These are phyloP conservation scores for Alternaria longipes DNA, from an alignment of 2,329 filamentous ascomycete genomes.

Conservation along the genomic window DNA sequence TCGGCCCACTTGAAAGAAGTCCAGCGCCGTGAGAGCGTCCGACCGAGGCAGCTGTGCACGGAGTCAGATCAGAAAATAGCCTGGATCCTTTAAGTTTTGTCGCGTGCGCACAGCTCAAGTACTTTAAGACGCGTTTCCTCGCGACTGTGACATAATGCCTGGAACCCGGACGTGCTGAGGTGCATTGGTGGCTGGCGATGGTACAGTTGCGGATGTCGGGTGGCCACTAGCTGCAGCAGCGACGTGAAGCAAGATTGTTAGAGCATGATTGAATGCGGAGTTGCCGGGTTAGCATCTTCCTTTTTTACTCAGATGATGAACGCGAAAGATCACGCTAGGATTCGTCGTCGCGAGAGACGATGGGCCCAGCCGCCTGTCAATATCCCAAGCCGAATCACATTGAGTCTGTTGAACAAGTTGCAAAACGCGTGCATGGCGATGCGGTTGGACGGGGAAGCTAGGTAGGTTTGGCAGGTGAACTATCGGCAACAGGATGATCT, in stretches of 20 bases:
- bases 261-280: slow-evolving; percentile 26
- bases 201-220: slow-evolving; percentile 40
- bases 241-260: slow-evolving; percentile 19
- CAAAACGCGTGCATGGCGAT: slow-evolving; percentile 28
- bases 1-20: slow-evolving; percentile 34
- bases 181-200: slow-evolving; percentile 33
- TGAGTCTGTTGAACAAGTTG: slow-evolving; percentile 20
- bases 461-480: background rate
- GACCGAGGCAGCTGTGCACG: slow-evolving; percentile 33
- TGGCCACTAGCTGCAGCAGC: slow-evolving; percentile 42
- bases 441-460: slow-evolving; percentile 2
- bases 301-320: slow-evolving; percentile 33
- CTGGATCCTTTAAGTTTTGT: slow-evolving; percentile 34
- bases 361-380: slow-evolving; percentile 38
- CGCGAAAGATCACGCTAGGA: slow-evolving; percentile 39
- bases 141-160: slow-evolving; percentile 43
- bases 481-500: background rate
- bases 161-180: slow-evolving; percentile 30
- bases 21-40: slow-evolving; percentile 23
- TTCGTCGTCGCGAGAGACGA: slow-evolving; percentile 31
- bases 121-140: slow-evolving; percentile 44
- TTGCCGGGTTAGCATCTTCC: slow-evolving; percentile 34
- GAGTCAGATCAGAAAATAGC: slow-evolving; percentile 39
- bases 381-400: slow-evolving; percentile 36
- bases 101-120: slow-evolving; percentile 42